Percentiles rank a stretch among this genome's conserved stretches.
These are phyloP conservation scores for Malassezia japonica DNA, from an alignment of 1,284 basidiomycete species.

Conservation along the genomic window DNA sequence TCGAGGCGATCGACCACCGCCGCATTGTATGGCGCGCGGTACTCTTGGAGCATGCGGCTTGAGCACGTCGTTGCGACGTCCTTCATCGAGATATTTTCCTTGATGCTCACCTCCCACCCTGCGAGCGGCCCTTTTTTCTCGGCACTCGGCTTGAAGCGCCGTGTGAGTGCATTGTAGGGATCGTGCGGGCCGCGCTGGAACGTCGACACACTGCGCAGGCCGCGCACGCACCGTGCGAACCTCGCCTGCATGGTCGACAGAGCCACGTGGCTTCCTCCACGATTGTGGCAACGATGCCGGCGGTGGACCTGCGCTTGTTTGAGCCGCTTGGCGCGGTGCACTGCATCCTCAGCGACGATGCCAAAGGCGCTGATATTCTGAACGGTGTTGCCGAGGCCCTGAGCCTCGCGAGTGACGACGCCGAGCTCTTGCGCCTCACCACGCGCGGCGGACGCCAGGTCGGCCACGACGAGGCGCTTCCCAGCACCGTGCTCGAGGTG, in stretches of 20 bases:
- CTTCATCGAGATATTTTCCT: conserved; percentile 37
- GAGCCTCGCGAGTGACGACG: background rate
- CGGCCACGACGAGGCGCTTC: background rate
- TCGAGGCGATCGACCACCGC: conserved; percentile 65
- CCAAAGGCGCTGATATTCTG: background rate
- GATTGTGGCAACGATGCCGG: background rate
- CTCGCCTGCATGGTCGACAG: background rate
- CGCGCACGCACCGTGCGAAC: background rate
- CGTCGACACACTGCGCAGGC: background rate
- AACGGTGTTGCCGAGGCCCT: background rate
- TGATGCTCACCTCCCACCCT: conserved; percentile 36
- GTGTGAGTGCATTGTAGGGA: conserved; percentile 24
- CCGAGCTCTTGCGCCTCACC: conserved; percentile 1
- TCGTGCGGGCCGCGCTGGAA: conserved; percentile 14
- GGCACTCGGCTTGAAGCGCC: background rate
- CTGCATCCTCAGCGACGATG: background rate
- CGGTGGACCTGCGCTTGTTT: background rate
- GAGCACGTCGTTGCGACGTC: conserved; percentile 28
- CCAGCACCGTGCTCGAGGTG: conserved; percentile 22
- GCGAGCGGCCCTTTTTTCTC: conserved; percentile 15
- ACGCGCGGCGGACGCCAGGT: conserved; percentile 4
- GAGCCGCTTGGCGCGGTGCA: background rate
- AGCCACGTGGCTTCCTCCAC: background rate
- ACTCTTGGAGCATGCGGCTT: conserved; percentile 49
- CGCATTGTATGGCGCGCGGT: conserved; percentile 72